phyloP scores from a whole-genome alignment of 139 green algal genomes.

The Chlamydomonas sphaeroides region DNA sequence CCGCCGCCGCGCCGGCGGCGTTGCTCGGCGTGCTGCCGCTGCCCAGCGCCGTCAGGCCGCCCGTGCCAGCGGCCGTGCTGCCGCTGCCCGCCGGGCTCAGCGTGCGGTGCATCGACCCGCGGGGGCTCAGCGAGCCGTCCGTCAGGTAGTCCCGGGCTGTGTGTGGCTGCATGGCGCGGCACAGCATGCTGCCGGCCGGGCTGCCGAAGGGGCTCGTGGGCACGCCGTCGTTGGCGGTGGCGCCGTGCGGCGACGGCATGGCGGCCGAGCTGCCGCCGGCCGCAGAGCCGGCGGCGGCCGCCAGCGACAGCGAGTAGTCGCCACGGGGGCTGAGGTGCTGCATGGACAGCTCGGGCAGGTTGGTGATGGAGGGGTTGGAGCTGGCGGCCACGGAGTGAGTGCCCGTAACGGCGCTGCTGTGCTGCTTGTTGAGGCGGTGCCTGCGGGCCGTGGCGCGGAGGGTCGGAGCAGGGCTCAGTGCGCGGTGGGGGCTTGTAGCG shows the following conservation, averaged over 20 bases:
- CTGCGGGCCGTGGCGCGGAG: no score
- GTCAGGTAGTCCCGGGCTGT: background rate
- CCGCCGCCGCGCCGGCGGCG: background rate
- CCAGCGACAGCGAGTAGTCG: no score
- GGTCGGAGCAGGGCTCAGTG: no score
- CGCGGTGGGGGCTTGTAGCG: no score
- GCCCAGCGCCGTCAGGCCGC: background rate
- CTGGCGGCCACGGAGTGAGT: background rate
- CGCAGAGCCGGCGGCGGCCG: background rate
- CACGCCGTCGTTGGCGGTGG: background rate
- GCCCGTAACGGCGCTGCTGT: background rate
- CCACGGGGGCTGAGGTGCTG: background rate
- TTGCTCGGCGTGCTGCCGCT: background rate
- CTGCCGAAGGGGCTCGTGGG: constrained; percentile 10
- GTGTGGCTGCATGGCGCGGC: background rate
- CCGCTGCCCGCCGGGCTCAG: background rate
- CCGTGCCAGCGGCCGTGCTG: background rate
- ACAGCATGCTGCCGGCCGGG: background rate
- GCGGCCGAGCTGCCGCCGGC: background rate
- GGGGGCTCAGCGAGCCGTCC: constrained; percentile 4
- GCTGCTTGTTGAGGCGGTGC: background rate
- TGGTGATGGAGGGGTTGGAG: constrained; percentile 33
- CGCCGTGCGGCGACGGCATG: background rate
- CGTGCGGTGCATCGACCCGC: background rate
- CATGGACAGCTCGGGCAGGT: background rate